Evolutionary conservation across 805 yeast genomes (phyloP).

Genomic region (Teunomyces kruisii): DNA sequence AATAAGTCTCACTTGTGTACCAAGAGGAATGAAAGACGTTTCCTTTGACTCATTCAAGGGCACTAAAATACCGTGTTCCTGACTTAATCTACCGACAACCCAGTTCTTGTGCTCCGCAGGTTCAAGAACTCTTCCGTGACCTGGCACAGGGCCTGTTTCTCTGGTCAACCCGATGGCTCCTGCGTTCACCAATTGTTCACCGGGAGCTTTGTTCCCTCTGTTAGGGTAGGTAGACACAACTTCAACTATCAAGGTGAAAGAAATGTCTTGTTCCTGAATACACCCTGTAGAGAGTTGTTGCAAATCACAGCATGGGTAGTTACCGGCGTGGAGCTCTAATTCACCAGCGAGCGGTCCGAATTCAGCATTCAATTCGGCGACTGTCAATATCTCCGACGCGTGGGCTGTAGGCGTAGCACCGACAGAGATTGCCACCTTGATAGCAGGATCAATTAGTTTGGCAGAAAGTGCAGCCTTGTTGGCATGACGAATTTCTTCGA

Average conservation of each 20-base stretch:
- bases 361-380: slow-evolving; percentile 17
- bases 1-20: slow-evolving; percentile 52
- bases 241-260: slow-evolving; percentile 19
- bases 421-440: slow-evolving; percentile 56
- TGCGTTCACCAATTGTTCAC: slow-evolving; percentile 66
- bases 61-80: slow-evolving; percentile 76
- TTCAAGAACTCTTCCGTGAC: slow-evolving; percentile 51
- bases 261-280: slow-evolving; percentile 14
- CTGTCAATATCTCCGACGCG: slow-evolving; percentile 39
- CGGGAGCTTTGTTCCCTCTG: slow-evolving; percentile 50
- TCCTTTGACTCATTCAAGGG: slow-evolving; percentile 34
- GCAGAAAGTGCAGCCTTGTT: slow-evolving; percentile 51
- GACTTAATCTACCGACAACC: slow-evolving; percentile 67
- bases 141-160: slow-evolving; percentile 61
- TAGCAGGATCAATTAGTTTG: slow-evolving; percentile 29
- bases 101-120: slow-evolving; percentile 51
- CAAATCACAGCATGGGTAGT: slow-evolving; percentile 68
- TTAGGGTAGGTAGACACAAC: slow-evolving; percentile 53
- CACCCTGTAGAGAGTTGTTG: slow-evolving; percentile 77
- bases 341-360: slow-evolving; percentile 32
- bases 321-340: slow-evolving; percentile 80
- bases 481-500: slow-evolving; percentile 59
- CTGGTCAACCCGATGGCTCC: slow-evolving; percentile 72
- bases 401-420: slow-evolving; percentile 86
- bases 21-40: slow-evolving; percentile 47